phyloP scores from a whole-genome alignment of 2,329 filamentous ascomycete species.

The Decorospora gaudefroyi region DNA sequence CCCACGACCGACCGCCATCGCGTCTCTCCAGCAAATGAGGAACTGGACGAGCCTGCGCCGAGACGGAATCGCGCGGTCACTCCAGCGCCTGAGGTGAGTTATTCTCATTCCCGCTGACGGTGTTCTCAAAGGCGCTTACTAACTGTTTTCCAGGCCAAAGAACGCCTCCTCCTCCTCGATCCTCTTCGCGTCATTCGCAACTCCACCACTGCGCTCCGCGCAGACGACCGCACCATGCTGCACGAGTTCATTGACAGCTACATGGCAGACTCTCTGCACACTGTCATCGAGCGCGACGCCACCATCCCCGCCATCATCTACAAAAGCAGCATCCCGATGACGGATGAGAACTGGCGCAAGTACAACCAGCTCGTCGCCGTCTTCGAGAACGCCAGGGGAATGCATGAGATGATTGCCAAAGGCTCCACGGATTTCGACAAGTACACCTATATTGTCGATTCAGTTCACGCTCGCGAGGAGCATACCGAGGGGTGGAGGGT shows the following conservation, averaged over 20 bases:
- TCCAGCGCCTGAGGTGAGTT: conserved; percentile 4
- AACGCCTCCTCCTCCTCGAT: conserved; percentile 16
- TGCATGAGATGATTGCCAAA: conserved; percentile 12
- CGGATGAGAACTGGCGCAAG: conserved; percentile 11
- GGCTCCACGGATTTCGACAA: conserved; percentile 15
- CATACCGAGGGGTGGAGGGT: not conserved
- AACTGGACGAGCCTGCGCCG: not conserved
- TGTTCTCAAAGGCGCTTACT: no score
- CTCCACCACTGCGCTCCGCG: not conserved
- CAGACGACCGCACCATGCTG: conserved; percentile 1
- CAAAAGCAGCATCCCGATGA: conserved; percentile 19
- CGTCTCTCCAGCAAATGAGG: no score
- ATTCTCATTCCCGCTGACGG: not conserved
- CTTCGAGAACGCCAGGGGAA: conserved; percentile 13
- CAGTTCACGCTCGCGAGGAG: not conserved
- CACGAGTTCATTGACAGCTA: conserved; percentile 12
- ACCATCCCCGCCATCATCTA: conserved; percentile 19
- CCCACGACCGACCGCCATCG: no score
- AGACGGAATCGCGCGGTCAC: not conserved
- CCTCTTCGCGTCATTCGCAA: conserved; percentile 15
- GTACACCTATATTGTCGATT: conserved; percentile 4
- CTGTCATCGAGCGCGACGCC: conserved; percentile 7
- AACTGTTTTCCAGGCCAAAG: conserved; percentile 7
- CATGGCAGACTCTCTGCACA: conserved; percentile 15
- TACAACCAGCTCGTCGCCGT: conserved; percentile 15